Conservation (phyloP, 805 yeast species). For the Nakazawaea wickerhamii region DNA sequence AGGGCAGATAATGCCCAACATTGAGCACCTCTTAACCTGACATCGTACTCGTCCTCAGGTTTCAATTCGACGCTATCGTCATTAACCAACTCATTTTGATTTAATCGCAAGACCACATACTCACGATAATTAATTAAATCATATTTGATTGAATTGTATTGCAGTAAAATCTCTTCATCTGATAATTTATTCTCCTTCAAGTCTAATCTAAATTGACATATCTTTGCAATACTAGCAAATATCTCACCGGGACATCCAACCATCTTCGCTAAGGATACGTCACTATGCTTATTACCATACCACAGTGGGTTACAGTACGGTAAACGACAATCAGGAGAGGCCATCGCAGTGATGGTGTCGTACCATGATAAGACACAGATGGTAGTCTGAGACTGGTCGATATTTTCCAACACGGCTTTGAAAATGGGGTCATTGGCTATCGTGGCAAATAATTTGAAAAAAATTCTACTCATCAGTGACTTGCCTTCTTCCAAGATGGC, state of each 20-base stretch:
- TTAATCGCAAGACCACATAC: constrained; percentile 30
- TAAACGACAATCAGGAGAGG: constrained; percentile 50
- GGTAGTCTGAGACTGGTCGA: constrained; percentile 43
- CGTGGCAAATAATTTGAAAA: constrained; percentile 43
- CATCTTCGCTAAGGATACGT: constrained; percentile 44
- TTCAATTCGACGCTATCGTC: constrained; percentile 13
- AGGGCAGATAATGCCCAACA: constrained; percentile 45
- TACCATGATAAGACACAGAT: constrained; percentile 54
- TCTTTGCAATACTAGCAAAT: constrained; percentile 38
- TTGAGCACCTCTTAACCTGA: constrained; percentile 46
- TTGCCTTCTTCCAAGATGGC: constrained; percentile 51
- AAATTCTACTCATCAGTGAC: constrained; percentile 44
- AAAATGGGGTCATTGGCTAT: constrained; percentile 44
- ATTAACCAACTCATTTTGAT: constrained; percentile 2
- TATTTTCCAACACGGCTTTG: constrained; percentile 34
- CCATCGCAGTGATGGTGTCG: constrained; percentile 51
- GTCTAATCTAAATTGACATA: constrained; percentile 33
- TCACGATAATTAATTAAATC: constrained; percentile 41
- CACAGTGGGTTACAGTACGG: constrained; percentile 49
- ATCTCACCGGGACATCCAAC: constrained; percentile 61
- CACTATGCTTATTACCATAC: constrained; percentile 41
- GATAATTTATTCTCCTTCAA: constrained; percentile 17
- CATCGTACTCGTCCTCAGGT: constrained; percentile 27
- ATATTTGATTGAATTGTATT: constrained; percentile 28
- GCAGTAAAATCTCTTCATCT: constrained; percentile 16